Evolutionary conservation across 106 monocot genomes (phyloP), one percentile per base, ranked within the genome.

Genomic region (Platanthera zijinensis): DNA sequence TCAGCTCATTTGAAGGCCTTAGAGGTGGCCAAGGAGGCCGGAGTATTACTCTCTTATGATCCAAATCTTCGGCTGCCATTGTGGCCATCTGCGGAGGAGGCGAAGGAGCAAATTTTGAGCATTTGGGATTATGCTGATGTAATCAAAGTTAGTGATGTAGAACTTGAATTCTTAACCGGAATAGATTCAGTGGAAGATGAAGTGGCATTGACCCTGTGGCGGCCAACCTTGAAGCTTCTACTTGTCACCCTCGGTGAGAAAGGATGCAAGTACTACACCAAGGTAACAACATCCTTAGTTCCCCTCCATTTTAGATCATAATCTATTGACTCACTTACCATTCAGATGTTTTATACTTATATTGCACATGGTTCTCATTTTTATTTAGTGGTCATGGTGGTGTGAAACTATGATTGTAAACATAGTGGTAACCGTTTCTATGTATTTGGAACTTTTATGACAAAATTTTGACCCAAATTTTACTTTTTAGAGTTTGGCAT

Each of bases 121-220:
- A 83, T 89, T 50, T 89, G 89, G 89, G 77, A 82, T 62, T 74
- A 76, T 51, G 89, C 89, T 28, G 85, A 89, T 77, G 52, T 89
- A 45, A 86, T 89, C 47, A 85, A 89, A 81, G 81, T 89, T 47
- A 76, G 81, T 30, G 80, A 74, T 10, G 62, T 45, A 1, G 80
- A 80, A 64, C 66, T 80, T 0, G 80, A 80, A 51, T 80, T 80
- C 52, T 52, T 80, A 63, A 80, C 80, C 10, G 80, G 80, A 15
- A 50, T 46, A 19, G 74, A 67, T 10, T 56, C 47, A 0, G 66
- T 74, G 1, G 74, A 80, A 4, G 74, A 74, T 52, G 80, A 80
- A 17, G 74, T 74, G 51, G 80, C 66, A 21, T 66, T 80, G 74
- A 28, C 50, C 4, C 30, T 80, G 46, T 80, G 80, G 80, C 74